These are phyloP conservation scores for Draba incana DNA, from an alignment of 345 rosid species.

Conservation along the genomic window DNA sequence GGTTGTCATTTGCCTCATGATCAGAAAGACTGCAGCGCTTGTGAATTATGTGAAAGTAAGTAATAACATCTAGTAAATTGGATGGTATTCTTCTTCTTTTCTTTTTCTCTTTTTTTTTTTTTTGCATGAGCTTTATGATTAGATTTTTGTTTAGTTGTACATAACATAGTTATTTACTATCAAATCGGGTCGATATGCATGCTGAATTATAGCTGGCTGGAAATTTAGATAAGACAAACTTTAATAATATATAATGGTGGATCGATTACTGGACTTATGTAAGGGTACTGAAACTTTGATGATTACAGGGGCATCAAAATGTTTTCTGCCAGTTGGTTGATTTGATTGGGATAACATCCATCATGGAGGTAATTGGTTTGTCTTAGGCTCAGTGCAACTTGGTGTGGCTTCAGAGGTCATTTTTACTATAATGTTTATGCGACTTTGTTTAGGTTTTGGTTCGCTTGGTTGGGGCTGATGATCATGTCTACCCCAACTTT, in stretches of 20 bases:
- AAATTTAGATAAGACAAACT: neutral
- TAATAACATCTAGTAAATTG: neutral
- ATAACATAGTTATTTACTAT: neutral
- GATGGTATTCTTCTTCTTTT: conserved; percentile 17
- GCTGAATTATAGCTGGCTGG: conserved; percentile 10
- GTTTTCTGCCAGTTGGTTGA: conserved; percentile 87
- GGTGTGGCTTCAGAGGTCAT: conserved; percentile 17
- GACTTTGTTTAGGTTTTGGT: conserved; percentile 71
- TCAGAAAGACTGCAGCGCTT: conserved; percentile 91
- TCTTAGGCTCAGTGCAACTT: conserved; percentile 27
- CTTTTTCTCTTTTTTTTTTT: neutral
- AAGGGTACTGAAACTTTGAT: conserved; percentile 28
- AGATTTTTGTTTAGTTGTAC: neutral
- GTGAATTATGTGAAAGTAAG: conserved; percentile 93
- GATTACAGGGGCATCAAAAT: conserved; percentile 80
- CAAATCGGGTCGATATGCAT: neutral
- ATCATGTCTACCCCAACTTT: conserved; percentile 93
- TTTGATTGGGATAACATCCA: conserved; percentile 97
- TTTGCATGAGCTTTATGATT: neutral
- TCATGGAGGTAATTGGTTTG: conserved; percentile 83
- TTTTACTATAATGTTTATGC: conserved; percentile 19
- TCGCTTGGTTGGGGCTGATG: conserved; percentile 96
- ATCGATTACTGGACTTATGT: neutral
- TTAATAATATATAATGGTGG: neutral
- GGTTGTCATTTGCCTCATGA: conserved; percentile 96